Percentiles rank a stretch among this genome's conserved stretches.
Conservation (phyloP, 805 yeast genomes). For the Wickerhamiella spandovensis region DNA sequence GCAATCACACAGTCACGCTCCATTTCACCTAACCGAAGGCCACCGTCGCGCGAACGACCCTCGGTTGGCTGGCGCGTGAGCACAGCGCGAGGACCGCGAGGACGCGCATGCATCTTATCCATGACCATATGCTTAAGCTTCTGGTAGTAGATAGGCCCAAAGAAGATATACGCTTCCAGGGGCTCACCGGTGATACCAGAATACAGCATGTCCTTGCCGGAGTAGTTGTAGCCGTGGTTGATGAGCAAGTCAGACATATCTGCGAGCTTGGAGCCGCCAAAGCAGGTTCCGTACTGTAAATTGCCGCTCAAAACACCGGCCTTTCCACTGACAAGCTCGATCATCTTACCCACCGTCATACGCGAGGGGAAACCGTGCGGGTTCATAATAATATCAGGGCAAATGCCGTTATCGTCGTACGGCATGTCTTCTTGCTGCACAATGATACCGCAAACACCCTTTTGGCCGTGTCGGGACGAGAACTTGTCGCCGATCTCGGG, state of each 20-base stretch:
- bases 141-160: conserved; percentile 97
- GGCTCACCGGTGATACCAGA: conserved; percentile 97
- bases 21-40: conserved; percentile 97
- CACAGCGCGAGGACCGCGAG: conserved; percentile 97
- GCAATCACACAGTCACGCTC: conserved; percentile 99
- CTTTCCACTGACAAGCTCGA: conserved; percentile 89
- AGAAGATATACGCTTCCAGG: conserved; percentile 92
- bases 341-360: conserved; percentile 99
- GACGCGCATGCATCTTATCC: conserved; percentile 99
- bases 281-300: conserved; percentile 93
- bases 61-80: conserved; percentile 97
- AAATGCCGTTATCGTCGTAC: conserved; percentile 79
- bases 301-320: conserved; percentile 93
- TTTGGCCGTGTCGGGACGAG: conserved; percentile 95
- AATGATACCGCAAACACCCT: conserved; percentile 98
- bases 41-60: conserved; percentile 98
- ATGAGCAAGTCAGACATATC: conserved; percentile 88
- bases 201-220: conserved; percentile 95
- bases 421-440: conserved; percentile 96
- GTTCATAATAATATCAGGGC: conserved; percentile 95
- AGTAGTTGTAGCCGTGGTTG: conserved; percentile 82
- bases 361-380: conserved; percentile 99
- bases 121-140: conserved; percentile 97
- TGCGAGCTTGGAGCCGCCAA: conserved; percentile 92
- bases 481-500: conserved; percentile 97